Base-by-base conservation (phyloP, 306 rosid species). In the Pterocarpus macrocarpus region DNA sequence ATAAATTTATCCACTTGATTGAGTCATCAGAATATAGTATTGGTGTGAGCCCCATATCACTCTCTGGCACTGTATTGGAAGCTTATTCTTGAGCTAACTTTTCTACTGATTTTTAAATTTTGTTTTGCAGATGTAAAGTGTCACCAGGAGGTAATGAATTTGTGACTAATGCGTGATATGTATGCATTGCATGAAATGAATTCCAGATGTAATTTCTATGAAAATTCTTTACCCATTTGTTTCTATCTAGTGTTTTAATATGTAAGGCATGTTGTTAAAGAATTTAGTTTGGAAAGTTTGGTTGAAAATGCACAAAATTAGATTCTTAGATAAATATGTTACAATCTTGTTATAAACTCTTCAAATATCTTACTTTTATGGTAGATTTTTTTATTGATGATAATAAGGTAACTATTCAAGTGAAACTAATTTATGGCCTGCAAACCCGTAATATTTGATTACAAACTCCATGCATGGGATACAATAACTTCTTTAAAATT, bases 121-220 rank as follows among this genome's bases (percentile, higher is more conserved):
- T 34, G 30, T 22, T 62, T 62, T 34, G 38, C 59, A 34, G 59
- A 47, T 68, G 71, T 62, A n/a, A 56, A 52, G 14, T 39, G 65
- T 70, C 43, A 57, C 50, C 71, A 67, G 33, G 15, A 14, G 45
- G 58, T 64, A 43, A 32, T 64, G 64, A 8, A 8, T 71, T 14
- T 80, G 41, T 81, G 62, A 64, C 28, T 50, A 7, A 10, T 64
- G 61, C 59, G 38, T 56, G 12, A 50, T 45, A 33, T 58, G 72
- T 14, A 50, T 30, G 59, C 43, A 4, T 35, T 41, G 38, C 49
- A 69, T 82, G 62, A 61, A 69, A 76, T 82, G 85, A 53, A 34
- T 35, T 45, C 30, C 45, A 22, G 34, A 47, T 81, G 32, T 22
- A 41, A 39, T 69, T 39, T 76, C 12, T 28, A 32, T 39, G 49